Percentiles rank a stretch among this genome's conserved stretches.
phyloP scores from a whole-genome alignment of 176 grass and related monocot species.

The Themeda triandra region DNA sequence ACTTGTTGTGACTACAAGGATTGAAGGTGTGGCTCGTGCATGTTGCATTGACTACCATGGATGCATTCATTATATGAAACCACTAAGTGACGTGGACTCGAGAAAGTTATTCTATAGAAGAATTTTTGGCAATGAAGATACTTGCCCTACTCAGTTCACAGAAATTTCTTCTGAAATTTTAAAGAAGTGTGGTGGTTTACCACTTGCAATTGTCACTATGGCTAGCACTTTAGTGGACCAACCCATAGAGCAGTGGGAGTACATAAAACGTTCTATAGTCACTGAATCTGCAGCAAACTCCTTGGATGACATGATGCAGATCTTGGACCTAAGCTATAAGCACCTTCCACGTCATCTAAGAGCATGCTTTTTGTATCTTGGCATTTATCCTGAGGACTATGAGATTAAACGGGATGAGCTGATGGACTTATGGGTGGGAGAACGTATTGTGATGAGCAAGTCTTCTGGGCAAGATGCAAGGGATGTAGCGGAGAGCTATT shows the following conservation, averaged over 20 bases:
- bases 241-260: too few species aligned
- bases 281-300: too few species aligned
- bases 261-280: too few species aligned
- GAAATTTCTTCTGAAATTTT: not conserved
- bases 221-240: too few species aligned
- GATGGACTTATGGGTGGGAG: slow-evolving; percentile 33
- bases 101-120: too few species aligned
- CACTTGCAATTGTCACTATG: not conserved
- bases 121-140: not conserved
- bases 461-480: too few species aligned
- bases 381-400: slow-evolving; percentile 4
- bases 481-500: too few species aligned
- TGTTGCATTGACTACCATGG: not conserved
- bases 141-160: not conserved
- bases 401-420: not conserved
- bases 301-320: too few species aligned
- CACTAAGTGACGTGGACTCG: not conserved
- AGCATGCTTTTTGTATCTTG: too few species aligned
- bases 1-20: not conserved
- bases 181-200: too few species aligned
- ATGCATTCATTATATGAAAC: not conserved
- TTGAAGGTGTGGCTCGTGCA: not conserved
- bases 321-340: too few species aligned
- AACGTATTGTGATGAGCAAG: not conserved
- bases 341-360: too few species aligned